Base-by-base conservation (phyloP, 306 rosid species). In the Phaseolus lunatus region DNA sequence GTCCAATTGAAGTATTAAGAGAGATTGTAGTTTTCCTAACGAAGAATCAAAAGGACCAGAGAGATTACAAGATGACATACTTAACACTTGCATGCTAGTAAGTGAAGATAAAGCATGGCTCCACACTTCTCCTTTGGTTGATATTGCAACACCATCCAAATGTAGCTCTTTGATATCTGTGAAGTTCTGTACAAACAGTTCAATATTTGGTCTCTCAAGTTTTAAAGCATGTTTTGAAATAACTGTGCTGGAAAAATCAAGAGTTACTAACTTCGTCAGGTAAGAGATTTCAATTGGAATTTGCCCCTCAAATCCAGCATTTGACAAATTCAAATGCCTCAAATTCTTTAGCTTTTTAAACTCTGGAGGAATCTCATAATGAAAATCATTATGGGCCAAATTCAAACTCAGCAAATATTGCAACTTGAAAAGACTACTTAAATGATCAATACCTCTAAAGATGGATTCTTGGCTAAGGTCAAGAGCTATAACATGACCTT, bases 321-420 rank as follows among this genome's bases (percentile, higher is more conserved):
- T 66, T 20, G 71, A 66, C 71, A 66, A 41, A 66, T 39, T 66
- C 33, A 66, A 66, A 66, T 66, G 3, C 71, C 53, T 41, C 52
- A 66, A 66, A 41, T 13, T 66, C 52, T 41, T 66, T 12, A 66
- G 33, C 20, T 20, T 20, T 11, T 12, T 31, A 13, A 41, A 66
- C 52, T 20, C 33, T 19, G 52, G 15, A 39, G 26, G 26, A 66
- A 66, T 39, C 33, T 9, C 12, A 41, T 31, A 39, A 39, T 41
- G 71, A 11, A 66, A 66, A 19, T 16, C 68, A 33, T 62, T 62
- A 1, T 37, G 20, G 5, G 70, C 70, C 49, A 64, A 37, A 19
- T 64, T 64, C 49, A 64, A 37, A 37, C 29, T 64, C 5, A 19
- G 27, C 22, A 62, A 18, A 62, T 62, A 33, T 59, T 59, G 41